phyloP scores from a whole-genome alignment of 768 basidiomycete species.

The Macrolepiota albuminosa region DNA sequence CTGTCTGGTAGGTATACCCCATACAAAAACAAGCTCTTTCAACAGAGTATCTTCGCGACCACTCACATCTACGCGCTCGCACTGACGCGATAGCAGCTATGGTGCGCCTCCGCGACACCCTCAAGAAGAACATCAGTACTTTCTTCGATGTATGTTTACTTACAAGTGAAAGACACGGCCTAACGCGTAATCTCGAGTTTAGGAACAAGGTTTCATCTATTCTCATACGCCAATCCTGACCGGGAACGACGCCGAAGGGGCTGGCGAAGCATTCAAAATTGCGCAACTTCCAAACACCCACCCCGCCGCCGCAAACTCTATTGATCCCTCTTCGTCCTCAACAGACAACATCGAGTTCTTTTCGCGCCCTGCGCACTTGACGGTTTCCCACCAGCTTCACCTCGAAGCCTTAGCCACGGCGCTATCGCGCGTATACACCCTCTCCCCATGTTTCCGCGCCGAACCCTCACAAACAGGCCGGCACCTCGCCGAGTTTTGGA shows the following conservation, averaged over 20 bases:
- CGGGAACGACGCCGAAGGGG: conserved; percentile 92
- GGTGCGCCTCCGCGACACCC: conserved; percentile 63
- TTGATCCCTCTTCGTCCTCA: conserved; percentile 8
- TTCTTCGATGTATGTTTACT: conserved; percentile 64
- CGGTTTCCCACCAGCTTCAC: conserved; percentile 95
- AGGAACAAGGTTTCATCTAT: conserved; percentile 77
- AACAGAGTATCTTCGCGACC: conserved; percentile 75
- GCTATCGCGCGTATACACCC: conserved; percentile 81
- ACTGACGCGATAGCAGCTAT: conserved; percentile 69
- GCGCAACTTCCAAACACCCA: conserved; percentile 32
- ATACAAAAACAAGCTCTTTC: conserved; percentile 88
- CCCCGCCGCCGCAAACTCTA: conserved; percentile 16
- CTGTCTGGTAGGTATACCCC: conserved; percentile 61
- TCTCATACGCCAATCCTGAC: conserved; percentile 87
- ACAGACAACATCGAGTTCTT: conserved; percentile 55
- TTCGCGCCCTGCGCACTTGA: conserved; percentile 72
- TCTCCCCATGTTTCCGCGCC: conserved; percentile 92
- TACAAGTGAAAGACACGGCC: neutral
- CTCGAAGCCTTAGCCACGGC: conserved; percentile 82
- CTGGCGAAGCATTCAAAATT: conserved; percentile 86
- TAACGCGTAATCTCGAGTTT: neutral
- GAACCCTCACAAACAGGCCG: conserved; percentile 83
- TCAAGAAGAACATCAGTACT: conserved; percentile 51
- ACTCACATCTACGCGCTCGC: conserved; percentile 84
- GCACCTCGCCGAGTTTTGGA: conserved; percentile 98